Conservation (phyloP, 1,284 basidiomycete genomes). For the Boletus smithii region DNA sequence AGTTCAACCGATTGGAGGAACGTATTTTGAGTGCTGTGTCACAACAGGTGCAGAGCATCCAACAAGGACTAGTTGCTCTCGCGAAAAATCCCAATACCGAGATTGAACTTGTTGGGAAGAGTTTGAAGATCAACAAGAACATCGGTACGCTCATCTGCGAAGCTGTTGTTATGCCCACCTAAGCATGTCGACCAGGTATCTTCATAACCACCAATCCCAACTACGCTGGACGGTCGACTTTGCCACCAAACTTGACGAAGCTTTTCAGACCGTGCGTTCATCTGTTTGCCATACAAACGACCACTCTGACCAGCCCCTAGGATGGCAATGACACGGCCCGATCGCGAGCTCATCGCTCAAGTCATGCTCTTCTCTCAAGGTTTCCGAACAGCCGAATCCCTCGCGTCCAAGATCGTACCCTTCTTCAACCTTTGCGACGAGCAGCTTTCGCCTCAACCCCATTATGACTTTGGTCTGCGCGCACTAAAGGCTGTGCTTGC, state of each 20-base stretch:
- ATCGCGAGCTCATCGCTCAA: conserved; percentile 97
- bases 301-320: conserved; percentile 40
- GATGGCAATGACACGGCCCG: conserved; percentile 99
- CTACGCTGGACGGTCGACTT: conserved; percentile 95
- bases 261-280: conserved; percentile 81
- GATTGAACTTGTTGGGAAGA: conserved; percentile 96
- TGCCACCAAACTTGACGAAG: conserved; percentile 96
- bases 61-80: conserved; percentile 85
- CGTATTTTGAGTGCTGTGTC: conserved; percentile 97
- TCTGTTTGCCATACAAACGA: background rate
- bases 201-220: conserved; percentile 98
- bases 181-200: conserved; percentile 53
- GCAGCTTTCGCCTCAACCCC: conserved; percentile 94
- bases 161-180: conserved; percentile 4
- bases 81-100: conserved; percentile 82
- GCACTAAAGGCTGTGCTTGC: conserved; percentile 96
- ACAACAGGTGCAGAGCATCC: conserved; percentile 98
- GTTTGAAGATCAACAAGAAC: conserved; percentile 87
- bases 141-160: conserved; percentile 57
- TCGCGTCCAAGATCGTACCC: conserved; percentile 97
- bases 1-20: conserved; percentile 98
- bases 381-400: conserved; percentile 93
- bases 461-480: conserved; percentile 99
- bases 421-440: conserved; percentile 99
- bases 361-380: conserved; percentile 99